Percentiles rank a stretch among this genome's conserved stretches.
These are phyloP conservation scores for Claviceps paspali DNA, from an alignment of 2,329 filamentous ascomycete genomes.

Conservation along the genomic window DNA sequence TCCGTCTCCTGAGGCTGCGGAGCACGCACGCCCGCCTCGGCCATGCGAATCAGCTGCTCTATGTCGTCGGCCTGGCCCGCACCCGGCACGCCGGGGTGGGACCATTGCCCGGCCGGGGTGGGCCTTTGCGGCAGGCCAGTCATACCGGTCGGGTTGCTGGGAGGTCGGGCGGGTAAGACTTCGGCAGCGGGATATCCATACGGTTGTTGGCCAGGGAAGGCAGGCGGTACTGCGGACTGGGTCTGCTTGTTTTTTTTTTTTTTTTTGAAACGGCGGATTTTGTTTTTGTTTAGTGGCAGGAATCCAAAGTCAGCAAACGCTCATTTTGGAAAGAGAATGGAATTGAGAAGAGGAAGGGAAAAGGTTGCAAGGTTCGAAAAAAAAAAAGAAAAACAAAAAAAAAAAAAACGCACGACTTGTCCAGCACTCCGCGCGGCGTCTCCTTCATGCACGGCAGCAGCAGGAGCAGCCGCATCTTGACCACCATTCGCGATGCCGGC, in stretches of 20 bases:
- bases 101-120: slow-evolving; percentile 16
- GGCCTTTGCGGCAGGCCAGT: slow-evolving; percentile 30
- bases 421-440: slow-evolving; percentile 2
- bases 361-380: no score
- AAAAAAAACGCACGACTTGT: slow-evolving; percentile 15
- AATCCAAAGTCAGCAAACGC: no score
- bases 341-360: no score
- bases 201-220: slow-evolving; percentile 11
- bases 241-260: slow-evolving; percentile 8
- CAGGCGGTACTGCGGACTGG: slow-evolving; percentile 10
- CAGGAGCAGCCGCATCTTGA: no score
- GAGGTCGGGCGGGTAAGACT: slow-evolving; percentile 31
- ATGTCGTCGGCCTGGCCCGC: slow-evolving; percentile 36
- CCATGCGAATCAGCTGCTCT: slow-evolving; percentile 49
- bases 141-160: slow-evolving; percentile 21
- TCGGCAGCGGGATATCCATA: slow-evolving; percentile 22
- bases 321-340: no score
- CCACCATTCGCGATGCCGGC: slow-evolving; percentile 3
- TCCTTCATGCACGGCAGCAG: background rate
- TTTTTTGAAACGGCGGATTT: background rate
- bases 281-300: no score
- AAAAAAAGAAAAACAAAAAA: background rate
- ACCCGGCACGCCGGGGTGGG: slow-evolving; percentile 7
- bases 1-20: slow-evolving; percentile 24
- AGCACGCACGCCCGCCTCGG: slow-evolving; percentile 43